phyloP scores from a whole-genome alignment of 2,329 filamentous ascomycete genomes.

The Colletotrichum scovillei region DNA sequence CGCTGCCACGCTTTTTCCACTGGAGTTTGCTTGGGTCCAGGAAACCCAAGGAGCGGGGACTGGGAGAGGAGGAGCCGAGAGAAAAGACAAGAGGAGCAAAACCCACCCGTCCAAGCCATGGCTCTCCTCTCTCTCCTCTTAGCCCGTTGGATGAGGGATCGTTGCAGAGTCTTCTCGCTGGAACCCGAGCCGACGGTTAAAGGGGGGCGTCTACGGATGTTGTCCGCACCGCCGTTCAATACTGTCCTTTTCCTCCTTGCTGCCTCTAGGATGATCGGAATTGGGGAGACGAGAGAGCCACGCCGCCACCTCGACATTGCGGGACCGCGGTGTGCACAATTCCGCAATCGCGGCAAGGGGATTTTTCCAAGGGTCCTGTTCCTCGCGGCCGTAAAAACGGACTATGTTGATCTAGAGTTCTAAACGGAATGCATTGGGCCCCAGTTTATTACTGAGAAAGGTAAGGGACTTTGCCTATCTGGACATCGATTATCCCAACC shows the following conservation, averaged over 20 bases:
- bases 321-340: slow-evolving; percentile 20
- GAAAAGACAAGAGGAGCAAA: no score
- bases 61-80: background rate
- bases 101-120: background rate
- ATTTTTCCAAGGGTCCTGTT: background rate
- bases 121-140: no score
- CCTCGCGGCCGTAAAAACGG: background rate
- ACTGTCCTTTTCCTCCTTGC: background rate
- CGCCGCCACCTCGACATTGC: slow-evolving; percentile 17
- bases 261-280: background rate
- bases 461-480: background rate
- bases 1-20: no score
- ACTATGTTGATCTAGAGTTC: background rate
- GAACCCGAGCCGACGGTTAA: slow-evolving; percentile 6
- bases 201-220: background rate
- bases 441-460: background rate
- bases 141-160: background rate
- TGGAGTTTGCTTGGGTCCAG: slow-evolving; percentile 15
- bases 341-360: slow-evolving; percentile 4
- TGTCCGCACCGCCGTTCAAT: background rate
- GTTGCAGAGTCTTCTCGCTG: background rate
- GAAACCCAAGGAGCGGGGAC: background rate
- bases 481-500: background rate
- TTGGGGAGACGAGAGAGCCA: background rate
- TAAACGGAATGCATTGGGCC: background rate